Percentiles rank a stretch among this genome's conserved stretches.
phyloP scores from a whole-genome alignment of 2,329 filamentous ascomycete species.

The Dothistroma pini region DNA sequence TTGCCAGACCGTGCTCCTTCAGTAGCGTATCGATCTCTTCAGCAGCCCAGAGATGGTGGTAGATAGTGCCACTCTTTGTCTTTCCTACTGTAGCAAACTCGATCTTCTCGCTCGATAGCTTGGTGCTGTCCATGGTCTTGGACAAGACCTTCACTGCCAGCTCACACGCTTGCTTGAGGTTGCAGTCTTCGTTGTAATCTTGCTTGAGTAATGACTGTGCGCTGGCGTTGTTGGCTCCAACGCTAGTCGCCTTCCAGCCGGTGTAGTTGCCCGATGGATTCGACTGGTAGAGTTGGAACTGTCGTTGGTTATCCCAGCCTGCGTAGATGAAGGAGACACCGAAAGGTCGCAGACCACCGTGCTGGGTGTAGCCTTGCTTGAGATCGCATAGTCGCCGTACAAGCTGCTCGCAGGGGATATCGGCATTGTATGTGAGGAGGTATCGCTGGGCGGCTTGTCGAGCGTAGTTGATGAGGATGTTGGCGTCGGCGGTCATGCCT shows the following conservation, averaged over 20 bases:
- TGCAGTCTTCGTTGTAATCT: constrained; percentile 98
- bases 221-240: constrained; percentile 96
- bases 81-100: constrained; percentile 98
- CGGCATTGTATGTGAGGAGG: constrained; percentile 99
- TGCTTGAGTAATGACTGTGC: constrained; percentile 97
- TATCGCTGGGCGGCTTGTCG: constrained; percentile 95
- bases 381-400: constrained; percentile 94
- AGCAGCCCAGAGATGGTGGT: constrained; percentile 94
- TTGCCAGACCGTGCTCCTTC: constrained; percentile 93
- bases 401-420: constrained; percentile 98
- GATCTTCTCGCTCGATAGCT: constrained; percentile 98
- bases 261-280: constrained; percentile 99
- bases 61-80: constrained; percentile 93
- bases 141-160: constrained; percentile 98
- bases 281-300: constrained; percentile 99
- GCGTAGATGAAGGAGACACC: constrained; percentile 99
- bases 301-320: constrained; percentile 89
- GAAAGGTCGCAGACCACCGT: constrained; percentile 95
- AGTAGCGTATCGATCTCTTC: constrained; percentile 93
- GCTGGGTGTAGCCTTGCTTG: constrained; percentile 99
- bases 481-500: constrained; percentile 98
- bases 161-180: constrained; percentile 90
- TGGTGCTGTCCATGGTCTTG: constrained; percentile 99
- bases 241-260: constrained; percentile 98
- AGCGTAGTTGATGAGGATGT: constrained; percentile 99